Base-by-base conservation (phyloP, 495 filamentous ascomycete species). In the Viridothelium virens region DNA sequence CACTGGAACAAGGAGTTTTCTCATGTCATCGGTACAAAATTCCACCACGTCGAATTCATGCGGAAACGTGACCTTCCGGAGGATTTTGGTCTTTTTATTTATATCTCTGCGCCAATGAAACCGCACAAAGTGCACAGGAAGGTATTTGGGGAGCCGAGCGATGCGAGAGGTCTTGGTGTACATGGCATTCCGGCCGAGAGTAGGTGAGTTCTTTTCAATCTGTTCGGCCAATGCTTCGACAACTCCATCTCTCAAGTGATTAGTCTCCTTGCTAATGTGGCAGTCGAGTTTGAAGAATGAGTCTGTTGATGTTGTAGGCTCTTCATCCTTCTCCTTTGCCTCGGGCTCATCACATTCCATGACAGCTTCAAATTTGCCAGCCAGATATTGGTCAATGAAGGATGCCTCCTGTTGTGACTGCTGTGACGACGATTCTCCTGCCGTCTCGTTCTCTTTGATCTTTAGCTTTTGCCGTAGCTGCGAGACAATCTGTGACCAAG, bases 71-170 rank as follows among this genome's bases (percentile, higher is more conserved):
- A 98, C 94, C 77, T 97, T 98, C 70, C 92, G 89, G 92, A 98
- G 92, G 72, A 98, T 98, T 84, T 98, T 98, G 64, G 92, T 91
- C 80, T 98, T 98, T 83, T 97, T 97, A 74, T 93, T 86, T 7
- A 89, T 90, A 66, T 92, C 90, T 25, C 88, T 84, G 74, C 95
- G 92, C 95, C 95, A 98, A 80, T 90, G 96, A 79, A 98, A 98
- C 67, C 94, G 91, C 67, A 98, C 90, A 74, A 98, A 96, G 74
- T 98, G 94, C 4, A 97, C 92, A 14, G 94, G 93, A 38, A 98
- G 82, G 68, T 98, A 96, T 74, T 95, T 96, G 12, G 94, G 94
- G 66, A 97, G 76, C 9, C 93, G 88, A 33, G 91, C 83, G 69
- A 98, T 92, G 67, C 87, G 86, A 38, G 92, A 96, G 9, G 82